Evolutionary conservation across 73 alveolate species (phyloP).

Genomic region (Paramecium bursaria): DNA sequence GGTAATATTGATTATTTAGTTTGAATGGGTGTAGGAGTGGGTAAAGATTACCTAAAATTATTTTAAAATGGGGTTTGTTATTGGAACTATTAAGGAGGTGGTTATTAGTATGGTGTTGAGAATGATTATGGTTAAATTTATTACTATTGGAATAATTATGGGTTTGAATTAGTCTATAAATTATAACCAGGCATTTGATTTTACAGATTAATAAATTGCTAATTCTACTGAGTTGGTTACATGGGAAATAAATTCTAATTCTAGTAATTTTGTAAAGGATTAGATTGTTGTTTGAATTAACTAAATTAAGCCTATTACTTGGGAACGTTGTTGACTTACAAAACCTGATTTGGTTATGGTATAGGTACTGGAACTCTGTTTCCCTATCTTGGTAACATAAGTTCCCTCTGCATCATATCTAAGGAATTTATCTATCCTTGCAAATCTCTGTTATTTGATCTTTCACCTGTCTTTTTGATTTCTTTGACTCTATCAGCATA

Average conservation of each 20-base stretch:
- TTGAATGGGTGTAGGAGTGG: neutral
- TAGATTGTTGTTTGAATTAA: slow-evolving; percentile 54
- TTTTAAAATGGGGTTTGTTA: neutral
- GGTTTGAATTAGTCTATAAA: too few species aligned
- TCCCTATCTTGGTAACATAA: slow-evolving; percentile 77
- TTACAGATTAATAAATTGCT: slow-evolving; percentile 22
- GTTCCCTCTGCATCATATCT: slow-evolving; percentile 69
- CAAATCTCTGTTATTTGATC: slow-evolving; percentile 70
- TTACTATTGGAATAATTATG: slow-evolving; percentile 28
- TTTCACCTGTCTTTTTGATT: slow-evolving; percentile 87
- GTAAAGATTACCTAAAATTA: neutral
- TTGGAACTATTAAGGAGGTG: neutral
- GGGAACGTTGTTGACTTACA: slow-evolving; percentile 1
- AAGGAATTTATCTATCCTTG: slow-evolving; percentile 54
- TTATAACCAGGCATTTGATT: slow-evolving; percentile 37
- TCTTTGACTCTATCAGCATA: slow-evolving; percentile 99
- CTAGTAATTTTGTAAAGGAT: slow-evolving; percentile 36
- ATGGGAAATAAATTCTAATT: slow-evolving; percentile 47
- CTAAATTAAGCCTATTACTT: slow-evolving; percentile 50
- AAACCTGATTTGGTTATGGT: slow-evolving; percentile 56
- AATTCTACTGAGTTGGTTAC: neutral
- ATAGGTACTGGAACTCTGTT: neutral
- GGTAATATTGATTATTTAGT: neutral
- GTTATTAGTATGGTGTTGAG: neutral
- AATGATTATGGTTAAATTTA: slow-evolving; percentile 29